Percentiles rank a stretch among this genome's conserved stretches.
Evolutionary conservation across 495 filamentous ascomycete species (phyloP).

Genomic region (Gamarada debralockiae): DNA sequence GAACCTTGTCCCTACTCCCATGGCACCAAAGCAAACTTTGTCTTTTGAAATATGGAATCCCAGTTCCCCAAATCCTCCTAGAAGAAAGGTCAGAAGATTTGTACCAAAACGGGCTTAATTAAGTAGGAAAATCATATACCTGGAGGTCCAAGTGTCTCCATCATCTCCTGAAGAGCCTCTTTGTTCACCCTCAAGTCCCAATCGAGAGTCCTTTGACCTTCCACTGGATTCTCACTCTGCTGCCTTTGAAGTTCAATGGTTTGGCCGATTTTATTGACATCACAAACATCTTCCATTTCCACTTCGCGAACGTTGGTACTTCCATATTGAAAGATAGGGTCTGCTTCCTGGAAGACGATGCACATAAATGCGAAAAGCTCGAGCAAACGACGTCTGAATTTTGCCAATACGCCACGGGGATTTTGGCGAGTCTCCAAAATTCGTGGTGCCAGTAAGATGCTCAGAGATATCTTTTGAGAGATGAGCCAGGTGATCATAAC

Average conservation of each 20-base stretch:
- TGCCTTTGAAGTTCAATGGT: constrained; percentile 4
- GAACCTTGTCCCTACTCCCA: constrained; percentile 13
- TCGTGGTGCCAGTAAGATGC: no score
- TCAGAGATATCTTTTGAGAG: neutral
- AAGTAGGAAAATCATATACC: neutral
- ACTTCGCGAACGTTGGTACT: no score
- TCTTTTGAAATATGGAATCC: constrained; percentile 14
- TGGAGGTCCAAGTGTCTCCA: constrained; percentile 14
- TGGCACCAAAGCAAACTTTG: constrained; percentile 12
- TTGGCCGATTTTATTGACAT: neutral
- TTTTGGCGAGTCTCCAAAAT: no score
- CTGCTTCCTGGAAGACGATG: neutral
- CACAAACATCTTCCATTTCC: no score
- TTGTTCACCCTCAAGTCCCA: constrained; percentile 13
- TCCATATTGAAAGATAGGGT: no score
- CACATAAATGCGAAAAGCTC: neutral
- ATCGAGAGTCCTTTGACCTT: constrained; percentile 5
- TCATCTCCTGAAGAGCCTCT: constrained; percentile 16
- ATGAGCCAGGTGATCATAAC: neutral
- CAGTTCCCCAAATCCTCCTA: constrained; percentile 17
- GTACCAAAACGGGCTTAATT: no score
- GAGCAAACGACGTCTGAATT: neutral
- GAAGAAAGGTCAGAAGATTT: no score
- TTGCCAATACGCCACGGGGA: neutral
- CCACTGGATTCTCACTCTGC: neutral